phyloP scores from a whole-genome alignment of 1,284 basidiomycete species.

The Microbotryum saponariae region DNA sequence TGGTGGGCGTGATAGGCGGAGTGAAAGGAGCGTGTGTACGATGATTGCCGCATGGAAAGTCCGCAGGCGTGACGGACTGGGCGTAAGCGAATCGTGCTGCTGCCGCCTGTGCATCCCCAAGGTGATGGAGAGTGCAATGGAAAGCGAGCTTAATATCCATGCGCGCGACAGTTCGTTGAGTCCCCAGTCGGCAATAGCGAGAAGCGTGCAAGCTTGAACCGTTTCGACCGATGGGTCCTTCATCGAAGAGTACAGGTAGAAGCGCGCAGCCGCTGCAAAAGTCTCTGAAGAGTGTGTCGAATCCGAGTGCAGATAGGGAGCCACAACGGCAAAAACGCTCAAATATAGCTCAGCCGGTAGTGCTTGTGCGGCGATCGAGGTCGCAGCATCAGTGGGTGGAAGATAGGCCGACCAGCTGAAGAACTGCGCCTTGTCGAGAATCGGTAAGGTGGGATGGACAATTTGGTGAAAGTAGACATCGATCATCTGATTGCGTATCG shows the following conservation, averaged over 20 bases:
- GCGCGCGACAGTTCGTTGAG: slow-evolving; percentile 17
- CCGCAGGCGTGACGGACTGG: too few species aligned
- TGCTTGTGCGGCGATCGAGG: slow-evolving; percentile 47
- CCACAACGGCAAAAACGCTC: slow-evolving; percentile 63
- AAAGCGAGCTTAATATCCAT: slow-evolving; percentile 20
- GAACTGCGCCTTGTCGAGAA: slow-evolving; percentile 23
- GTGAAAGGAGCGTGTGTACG: slow-evolving; percentile 22
- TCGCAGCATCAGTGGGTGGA: slow-evolving; percentile 38
- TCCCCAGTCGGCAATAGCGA: slow-evolving; percentile 20
- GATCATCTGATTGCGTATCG: slow-evolving; percentile 14
- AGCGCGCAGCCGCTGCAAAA: slow-evolving; percentile 16
- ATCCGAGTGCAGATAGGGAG: slow-evolving; percentile 59
- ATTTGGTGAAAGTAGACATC: slow-evolving; percentile 31
- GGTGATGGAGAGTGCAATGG: slow-evolving; percentile 14
- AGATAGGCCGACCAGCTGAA: slow-evolving; percentile 21
- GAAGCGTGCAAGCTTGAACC: slow-evolving; percentile 12
- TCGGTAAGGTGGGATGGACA: slow-evolving; percentile 18
- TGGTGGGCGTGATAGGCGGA: slow-evolving; percentile 14
- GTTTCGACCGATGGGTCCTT: slow-evolving; percentile 13
- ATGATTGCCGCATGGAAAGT: slow-evolving; percentile 24
- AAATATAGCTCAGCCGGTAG: slow-evolving; percentile 42
- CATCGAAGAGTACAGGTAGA: slow-evolving; percentile 10
- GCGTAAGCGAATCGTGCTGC: too few species aligned
- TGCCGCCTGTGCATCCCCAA: slow-evolving; percentile 6
- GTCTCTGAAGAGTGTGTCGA: slow-evolving; percentile 47